Conservation (phyloP, 441 rosid species). For the Populus hybrid region DNA sequence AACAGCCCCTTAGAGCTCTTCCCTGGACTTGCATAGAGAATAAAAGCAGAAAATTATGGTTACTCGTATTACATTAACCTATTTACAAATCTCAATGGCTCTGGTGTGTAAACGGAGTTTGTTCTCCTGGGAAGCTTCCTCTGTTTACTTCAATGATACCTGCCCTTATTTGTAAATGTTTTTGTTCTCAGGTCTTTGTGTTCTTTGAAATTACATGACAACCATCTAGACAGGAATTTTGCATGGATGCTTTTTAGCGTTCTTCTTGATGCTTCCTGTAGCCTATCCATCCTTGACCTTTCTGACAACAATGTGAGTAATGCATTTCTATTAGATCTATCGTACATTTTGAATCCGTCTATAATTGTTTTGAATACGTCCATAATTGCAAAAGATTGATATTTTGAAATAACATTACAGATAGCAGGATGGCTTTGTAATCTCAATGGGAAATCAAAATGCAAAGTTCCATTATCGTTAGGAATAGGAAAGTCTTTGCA, state of each 20-base stretch:
- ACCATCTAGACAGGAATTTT: constrained; percentile 42
- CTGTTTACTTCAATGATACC: neutral
- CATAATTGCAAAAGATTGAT: neutral
- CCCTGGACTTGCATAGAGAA: neutral
- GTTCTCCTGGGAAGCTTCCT: neutral
- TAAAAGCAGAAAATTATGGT: neutral
- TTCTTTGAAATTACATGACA: constrained; percentile 56
- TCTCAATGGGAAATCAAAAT: constrained; percentile 44
- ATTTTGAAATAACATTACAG: constrained; percentile 32
- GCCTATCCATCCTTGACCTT: constrained; percentile 60
- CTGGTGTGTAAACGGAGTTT: neutral
- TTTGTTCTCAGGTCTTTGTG: constrained; percentile 57
- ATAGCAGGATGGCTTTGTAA: constrained; percentile 81
- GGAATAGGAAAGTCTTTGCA: constrained; percentile 48
- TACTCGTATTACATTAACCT: neutral
- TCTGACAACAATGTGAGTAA: constrained; percentile 76
- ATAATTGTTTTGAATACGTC: neutral
- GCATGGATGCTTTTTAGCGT: constrained; percentile 47
- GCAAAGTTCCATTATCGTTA: constrained; percentile 24
- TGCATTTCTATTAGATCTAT: constrained; percentile 20
- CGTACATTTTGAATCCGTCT: constrained; percentile 2
- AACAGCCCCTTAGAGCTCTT: too few relatives aligned
- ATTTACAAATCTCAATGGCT: neutral
- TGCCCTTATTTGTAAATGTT: constrained; percentile 1
- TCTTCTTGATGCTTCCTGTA: constrained; percentile 59